phyloP scores from a whole-genome alignment of 345 rosid species.

The Pugionium dolabratum region DNA sequence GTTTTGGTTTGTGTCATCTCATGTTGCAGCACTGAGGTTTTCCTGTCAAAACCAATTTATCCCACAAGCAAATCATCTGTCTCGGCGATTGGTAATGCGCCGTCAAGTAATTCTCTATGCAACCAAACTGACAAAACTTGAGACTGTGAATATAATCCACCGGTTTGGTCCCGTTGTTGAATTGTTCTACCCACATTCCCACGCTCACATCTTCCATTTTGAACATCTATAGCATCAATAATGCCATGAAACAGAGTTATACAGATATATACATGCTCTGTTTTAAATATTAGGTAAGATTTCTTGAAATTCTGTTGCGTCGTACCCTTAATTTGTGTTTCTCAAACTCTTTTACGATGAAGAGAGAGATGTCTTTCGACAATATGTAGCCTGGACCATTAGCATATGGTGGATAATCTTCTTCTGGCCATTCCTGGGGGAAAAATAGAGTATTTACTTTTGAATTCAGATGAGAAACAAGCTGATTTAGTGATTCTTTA shows the following conservation, averaged over 20 bases:
- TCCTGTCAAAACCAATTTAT: slow-evolving; percentile 54
- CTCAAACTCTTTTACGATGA: slow-evolving; percentile 73
- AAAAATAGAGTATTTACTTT: neutral
- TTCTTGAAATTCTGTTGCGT: neutral
- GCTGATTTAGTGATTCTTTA: neutral
- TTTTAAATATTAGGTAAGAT: neutral
- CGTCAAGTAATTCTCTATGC: slow-evolving; percentile 70
- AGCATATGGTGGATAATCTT: slow-evolving; percentile 91
- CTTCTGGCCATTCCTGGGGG: slow-evolving; percentile 84
- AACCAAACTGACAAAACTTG: slow-evolving; percentile 84
- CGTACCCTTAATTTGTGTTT: slow-evolving; percentile 68
- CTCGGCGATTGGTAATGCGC: slow-evolving; percentile 90
- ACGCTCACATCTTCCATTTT: slow-evolving; percentile 99
- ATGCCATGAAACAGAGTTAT: neutral
- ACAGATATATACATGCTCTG: neutral
- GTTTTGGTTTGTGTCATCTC: slow-evolving; percentile 49
- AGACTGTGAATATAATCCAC: slow-evolving; percentile 70
- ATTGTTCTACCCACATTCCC: slow-evolving; percentile 96
- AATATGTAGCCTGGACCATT: slow-evolving; percentile 88
- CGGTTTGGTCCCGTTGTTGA: slow-evolving; percentile 60
- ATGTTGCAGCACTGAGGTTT: slow-evolving; percentile 73
- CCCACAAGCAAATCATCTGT: slow-evolving; percentile 90
- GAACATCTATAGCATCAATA: slow-evolving; percentile 60
- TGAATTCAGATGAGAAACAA: too few relatives aligned
- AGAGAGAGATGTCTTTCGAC: slow-evolving; percentile 65